Base-by-base conservation (phyloP, 192 early-diverging fungal species). In the Coemansia sp. region DNA sequence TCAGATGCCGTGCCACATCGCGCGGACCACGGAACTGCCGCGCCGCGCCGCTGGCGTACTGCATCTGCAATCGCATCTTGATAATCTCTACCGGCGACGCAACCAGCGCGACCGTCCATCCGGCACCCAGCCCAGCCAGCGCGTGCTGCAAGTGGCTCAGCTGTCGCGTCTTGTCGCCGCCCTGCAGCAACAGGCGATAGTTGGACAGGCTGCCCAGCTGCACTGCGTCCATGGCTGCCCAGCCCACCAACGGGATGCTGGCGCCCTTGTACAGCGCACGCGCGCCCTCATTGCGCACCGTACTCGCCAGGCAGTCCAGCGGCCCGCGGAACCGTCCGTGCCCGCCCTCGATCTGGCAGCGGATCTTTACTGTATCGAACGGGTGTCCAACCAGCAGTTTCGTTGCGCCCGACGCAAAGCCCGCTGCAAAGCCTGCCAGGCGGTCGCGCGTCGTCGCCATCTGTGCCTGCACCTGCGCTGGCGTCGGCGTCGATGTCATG, bases 261-360 rank as follows among this genome's bases (percentile, higher is more conserved):
- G 92, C 90, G 36, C 94, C 94, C 63, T 93, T 92, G 78, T 97
- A 97, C 5, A 97, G 78, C 8, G 89, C 92, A 5, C 84, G 76
- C 12, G 79, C 62, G 2, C 87, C 86, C 58, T 90, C 88, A 31
- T 86, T 59, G n/a, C 75, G 63, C 32, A 89, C 55, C 0, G 89
- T 91, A 48, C 70, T 62, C 35, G 71, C 42, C 21, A 91, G 64
- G 55, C 89, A 91, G 58, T 89, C 81, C 46, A 85, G 47, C 1
- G 86, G 82, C 28, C 89, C 89, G 30, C 76, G 77, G 70, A 91
- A 91, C 27, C 85, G 80, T 15, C 84, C 84, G 36, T 87, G 79
- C 0, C 64, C 58, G 22, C 82, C 82, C 32, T 87, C 84, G 12
- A 87, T 80, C 75, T 91, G 89, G 66, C 89, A 78, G 17, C 89